A percentile compares a stretch with the other conserved stretches of the same genome.
phyloP scores from a whole-genome alignment of 176 grass and related monocot genomes.

The Avena eriantha region DNA sequence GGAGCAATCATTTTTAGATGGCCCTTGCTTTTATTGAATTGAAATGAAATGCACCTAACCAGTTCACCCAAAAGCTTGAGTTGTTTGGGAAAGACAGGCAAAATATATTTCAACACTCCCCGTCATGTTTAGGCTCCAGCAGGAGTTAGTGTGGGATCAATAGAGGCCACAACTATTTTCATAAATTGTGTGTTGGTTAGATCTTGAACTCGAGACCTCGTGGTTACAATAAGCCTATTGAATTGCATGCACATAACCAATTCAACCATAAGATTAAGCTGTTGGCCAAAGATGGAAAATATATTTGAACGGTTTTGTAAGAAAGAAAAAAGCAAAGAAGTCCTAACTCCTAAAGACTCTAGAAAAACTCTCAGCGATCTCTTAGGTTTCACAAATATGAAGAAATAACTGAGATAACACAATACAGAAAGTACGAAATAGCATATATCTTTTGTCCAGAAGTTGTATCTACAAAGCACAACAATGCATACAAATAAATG shows the following conservation, averaged over 20 bases:
- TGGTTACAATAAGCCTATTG: neutral
- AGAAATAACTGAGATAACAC: neutral
- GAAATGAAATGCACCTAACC: neutral
- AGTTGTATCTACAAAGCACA: neutral
- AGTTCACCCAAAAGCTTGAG: neutral
- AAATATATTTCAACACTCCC: neutral
- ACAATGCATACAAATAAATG: neutral
- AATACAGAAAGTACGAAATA: neutral
- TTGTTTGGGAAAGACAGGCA: neutral
- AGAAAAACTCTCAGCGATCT: neutral
- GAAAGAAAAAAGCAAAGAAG: conserved; percentile 1
- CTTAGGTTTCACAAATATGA: neutral
- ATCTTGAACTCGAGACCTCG: neutral
- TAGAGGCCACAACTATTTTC: neutral
- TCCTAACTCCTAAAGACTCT: neutral
- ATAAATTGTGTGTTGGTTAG: neutral
- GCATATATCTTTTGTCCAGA: neutral
- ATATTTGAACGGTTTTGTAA: neutral
- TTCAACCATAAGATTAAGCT: neutral
- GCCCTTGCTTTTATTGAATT: neutral
- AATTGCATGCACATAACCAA: neutral
- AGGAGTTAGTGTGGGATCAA: neutral
- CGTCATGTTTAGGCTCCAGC: neutral
- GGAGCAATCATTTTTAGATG: conserved; percentile 24
- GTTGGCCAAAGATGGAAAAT: neutral